A percentile compares a stretch with the other conserved stretches of the same genome.
Evolutionary conservation across 2,329 filamentous ascomycete genomes (phyloP).

Genomic region (Aspergillus ochraceoroseus): DNA sequence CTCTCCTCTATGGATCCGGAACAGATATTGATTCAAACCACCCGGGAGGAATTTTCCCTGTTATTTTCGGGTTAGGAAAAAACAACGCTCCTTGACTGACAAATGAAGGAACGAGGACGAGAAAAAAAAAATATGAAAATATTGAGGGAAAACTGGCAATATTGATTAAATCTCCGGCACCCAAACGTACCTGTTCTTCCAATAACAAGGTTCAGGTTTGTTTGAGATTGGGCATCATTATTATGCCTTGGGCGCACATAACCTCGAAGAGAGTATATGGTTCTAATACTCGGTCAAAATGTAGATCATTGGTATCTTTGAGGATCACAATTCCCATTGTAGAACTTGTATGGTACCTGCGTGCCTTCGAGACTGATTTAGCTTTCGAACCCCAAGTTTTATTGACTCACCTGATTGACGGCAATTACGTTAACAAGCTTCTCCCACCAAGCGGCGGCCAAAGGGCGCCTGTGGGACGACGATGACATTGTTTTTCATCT

Average conservation of each 20-base stretch:
- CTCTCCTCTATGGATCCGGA: slow-evolving; percentile 9
- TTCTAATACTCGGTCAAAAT: not conserved
- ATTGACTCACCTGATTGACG: too few species aligned
- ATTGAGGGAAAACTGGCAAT: too few species aligned
- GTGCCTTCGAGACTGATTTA: too few species aligned
- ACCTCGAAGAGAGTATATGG: not conserved
- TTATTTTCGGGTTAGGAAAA: not conserved
- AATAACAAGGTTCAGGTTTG: not conserved
- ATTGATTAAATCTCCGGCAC: too few species aligned
- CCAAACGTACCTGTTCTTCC: not conserved
- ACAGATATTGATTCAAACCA: slow-evolving; percentile 14
- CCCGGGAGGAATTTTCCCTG: not conserved
- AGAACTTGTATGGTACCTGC: not conserved
- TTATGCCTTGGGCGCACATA: not conserved
- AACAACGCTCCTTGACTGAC: not conserved
- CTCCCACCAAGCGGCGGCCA: too few species aligned
- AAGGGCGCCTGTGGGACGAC: too few species aligned
- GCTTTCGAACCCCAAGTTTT: too few species aligned
- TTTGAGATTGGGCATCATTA: not conserved
- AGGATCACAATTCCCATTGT: too few species aligned
- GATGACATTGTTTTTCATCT: too few species aligned
- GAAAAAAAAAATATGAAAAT: not conserved
- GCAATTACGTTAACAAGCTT: too few species aligned
- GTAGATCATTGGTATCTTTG: too few species aligned
- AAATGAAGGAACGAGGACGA: slow-evolving; percentile 1